Base-by-base conservation (phyloP, 495 filamentous ascomycete genomes). In the Penicillium psychrofluorescens region DNA sequence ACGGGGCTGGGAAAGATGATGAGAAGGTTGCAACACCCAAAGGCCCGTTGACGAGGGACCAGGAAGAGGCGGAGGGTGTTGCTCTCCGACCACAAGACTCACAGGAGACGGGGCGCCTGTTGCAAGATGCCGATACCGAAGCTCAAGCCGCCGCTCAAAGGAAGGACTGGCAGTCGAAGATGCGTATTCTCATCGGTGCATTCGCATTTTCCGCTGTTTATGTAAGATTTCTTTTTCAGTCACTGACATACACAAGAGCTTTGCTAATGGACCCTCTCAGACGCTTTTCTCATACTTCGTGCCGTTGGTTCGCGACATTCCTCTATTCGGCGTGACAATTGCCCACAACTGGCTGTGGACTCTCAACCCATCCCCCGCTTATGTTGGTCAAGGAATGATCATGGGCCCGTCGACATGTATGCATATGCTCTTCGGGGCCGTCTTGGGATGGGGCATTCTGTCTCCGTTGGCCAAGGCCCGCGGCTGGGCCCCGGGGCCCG, bases 221-320 rank as follows among this genome's bases (percentile, higher is more conserved):
- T 57, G 72, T 76, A 36, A 59, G 68, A 35, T 36, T 43, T 14
- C 3, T 22, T 6, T 22, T 22, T 6, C 22, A 16, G 22, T 22
- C 4, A 22, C 22, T 22, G 22, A 22, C 4, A 22, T 22, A 0
- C 22, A 22, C 22, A 22, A 22, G 22, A 22, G 2, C 22, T 4
- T 22, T 34, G 32, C 10, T 34, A 30, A 47, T 65, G 46, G 68
- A 44, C 7, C 7, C 14, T 8, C 11, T 7, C 48, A 86, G 81
- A 96, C 94, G 1, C 66, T 97, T n/a, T 74, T 82, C 11, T 90
- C 88, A 0, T 97, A 95, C 58, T 98, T 98, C 61, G 74, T 96
- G 29, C 94, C 92, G 0, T 70, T 90, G 31, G 67, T 96, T 27
- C 82, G 88, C 13, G 80, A 87, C 51, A 70, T 98, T 32, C 92